Evolutionary conservation across 257 asterid genomes (phyloP).

Genomic region (Solanum gandarillasii): DNA sequence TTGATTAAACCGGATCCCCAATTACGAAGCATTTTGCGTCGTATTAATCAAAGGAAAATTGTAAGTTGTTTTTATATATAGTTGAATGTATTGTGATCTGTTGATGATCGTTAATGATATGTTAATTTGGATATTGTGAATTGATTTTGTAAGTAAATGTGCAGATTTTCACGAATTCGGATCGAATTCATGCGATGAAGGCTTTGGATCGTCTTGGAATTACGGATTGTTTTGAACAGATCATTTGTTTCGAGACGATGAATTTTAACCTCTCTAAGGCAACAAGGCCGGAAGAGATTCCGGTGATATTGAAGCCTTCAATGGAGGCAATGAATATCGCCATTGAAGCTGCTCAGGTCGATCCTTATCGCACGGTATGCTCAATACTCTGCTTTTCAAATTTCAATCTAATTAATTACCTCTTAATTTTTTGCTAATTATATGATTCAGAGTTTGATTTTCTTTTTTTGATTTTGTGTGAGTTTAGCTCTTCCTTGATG

Average conservation of each 20-base stretch:
- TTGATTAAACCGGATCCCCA: conserved; percentile 52
- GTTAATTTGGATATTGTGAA: background rate
- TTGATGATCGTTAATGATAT: background rate
- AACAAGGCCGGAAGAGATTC: conserved; percentile 41
- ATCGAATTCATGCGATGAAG: conserved; percentile 51
- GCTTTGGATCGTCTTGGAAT: conserved; percentile 66
- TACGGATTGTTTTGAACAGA: conserved; percentile 59
- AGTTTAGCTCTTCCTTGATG: conserved; percentile 73
- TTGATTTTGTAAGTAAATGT: background rate
- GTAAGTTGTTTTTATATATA: conserved; percentile 21
- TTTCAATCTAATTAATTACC: background rate
- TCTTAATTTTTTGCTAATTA: background rate
- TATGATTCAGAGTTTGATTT: background rate
- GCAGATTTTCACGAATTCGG: conserved; percentile 85
- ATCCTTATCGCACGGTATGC: conserved; percentile 79
- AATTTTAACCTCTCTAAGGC: conserved; percentile 42
- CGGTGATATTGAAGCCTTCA: conserved; percentile 75
- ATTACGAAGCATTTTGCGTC: conserved; percentile 37
- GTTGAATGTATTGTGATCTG: background rate
- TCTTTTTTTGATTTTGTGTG: background rate
- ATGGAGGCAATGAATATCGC: conserved; percentile 63
- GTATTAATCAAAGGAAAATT: conserved; percentile 63
- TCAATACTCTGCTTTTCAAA: background rate
- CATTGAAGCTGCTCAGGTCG: conserved; percentile 46
- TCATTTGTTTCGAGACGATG: conserved; percentile 84